phyloP scores from a whole-genome alignment of 2,329 filamentous ascomycete species.

The Xylariaceae sp. region DNA sequence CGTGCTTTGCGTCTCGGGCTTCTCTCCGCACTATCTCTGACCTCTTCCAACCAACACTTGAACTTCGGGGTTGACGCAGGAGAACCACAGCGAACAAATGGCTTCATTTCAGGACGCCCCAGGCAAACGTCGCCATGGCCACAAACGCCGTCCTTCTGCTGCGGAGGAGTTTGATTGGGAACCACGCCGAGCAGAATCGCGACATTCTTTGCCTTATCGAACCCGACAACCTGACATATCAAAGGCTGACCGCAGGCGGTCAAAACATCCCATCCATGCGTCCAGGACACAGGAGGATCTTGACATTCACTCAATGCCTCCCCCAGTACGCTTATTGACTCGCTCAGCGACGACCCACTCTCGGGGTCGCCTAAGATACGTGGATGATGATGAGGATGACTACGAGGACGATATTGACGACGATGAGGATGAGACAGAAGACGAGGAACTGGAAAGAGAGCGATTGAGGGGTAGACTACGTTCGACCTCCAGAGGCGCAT shows the following conservation, averaged over 20 bases:
- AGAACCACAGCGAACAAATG: conserved; percentile 29
- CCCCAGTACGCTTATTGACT: conserved; percentile 25
- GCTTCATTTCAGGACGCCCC: conserved; percentile 28
- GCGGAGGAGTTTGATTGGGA: conserved; percentile 32
- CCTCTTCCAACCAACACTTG: conserved; percentile 19
- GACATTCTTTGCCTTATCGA: conserved; percentile 36
- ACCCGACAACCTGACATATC: conserved; percentile 32
- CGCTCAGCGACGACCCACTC: conserved; percentile 24
- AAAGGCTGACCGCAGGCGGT: conserved; percentile 28
- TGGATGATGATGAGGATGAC: conserved; percentile 23
- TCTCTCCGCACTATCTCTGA: not conserved
- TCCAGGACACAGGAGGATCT: conserved; percentile 28
- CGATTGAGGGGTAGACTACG: conserved; percentile 26
- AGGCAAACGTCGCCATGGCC: conserved; percentile 30
- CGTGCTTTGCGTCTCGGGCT: conserved; percentile 19
- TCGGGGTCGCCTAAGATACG: conserved; percentile 24
- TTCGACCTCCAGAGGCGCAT: conserved; percentile 23
- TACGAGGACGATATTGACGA: conserved; percentile 13
- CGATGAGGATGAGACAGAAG: conserved; percentile 23
- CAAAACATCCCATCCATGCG: conserved; percentile 26
- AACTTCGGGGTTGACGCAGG: conserved; percentile 28
- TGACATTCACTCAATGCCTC: conserved; percentile 28
- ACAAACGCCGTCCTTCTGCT: conserved; percentile 28
- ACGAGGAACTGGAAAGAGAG: conserved; percentile 23
- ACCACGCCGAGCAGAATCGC: conserved; percentile 23